Evolutionary conservation across 305 asterid genomes (phyloP), one percentile per base, ranked within the genome.

Genomic region (Fraxinus dipetala): DNA sequence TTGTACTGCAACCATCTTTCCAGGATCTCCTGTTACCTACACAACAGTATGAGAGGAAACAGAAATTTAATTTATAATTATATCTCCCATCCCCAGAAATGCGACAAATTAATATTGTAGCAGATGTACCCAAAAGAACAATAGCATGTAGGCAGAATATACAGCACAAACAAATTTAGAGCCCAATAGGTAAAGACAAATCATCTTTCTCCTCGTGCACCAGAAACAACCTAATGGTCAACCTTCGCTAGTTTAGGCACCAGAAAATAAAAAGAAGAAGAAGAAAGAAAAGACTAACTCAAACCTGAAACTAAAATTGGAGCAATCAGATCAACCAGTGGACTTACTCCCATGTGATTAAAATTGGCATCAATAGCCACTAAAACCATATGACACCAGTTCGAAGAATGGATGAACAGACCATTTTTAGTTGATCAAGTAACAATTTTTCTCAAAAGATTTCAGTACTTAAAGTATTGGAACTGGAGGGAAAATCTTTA

Each of bases 21-120:
- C 98, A 56, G 99, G 99, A 90, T 95, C 99, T 81, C 99, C 99
- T 48, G 99, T 95, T 56, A 95, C 96, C 98, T 95, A 77, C 75
- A 78, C 72, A 76, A 83, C 45, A 85, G 35, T 70, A 61, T 10
- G 43, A 54, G 40, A 86, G 18, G 75, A 73, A 63, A 45, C 7
- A 72, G 76, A 51, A 75, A 77, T 80, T 54, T 43, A 63, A 45
- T 70, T 43, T 63, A 80, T 59, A 77, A 75, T 32, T 61, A 28
- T 54, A 28, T 38, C 70, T 30, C 75, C 35, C 45, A 22, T 26
- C 82, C 8, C 61, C 22, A 51, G 20, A 79, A 79, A 76, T 24
- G 59, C 2, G 56, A 38, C 4, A 65, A 11, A 6, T 30, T 74
- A 83, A 73, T 28, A 83, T 20, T 34, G 61, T 18, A 73, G 20